phyloP scores from a whole-genome alignment of 139 green algal genomes.

The Edaphochlamys debaryana region DNA sequence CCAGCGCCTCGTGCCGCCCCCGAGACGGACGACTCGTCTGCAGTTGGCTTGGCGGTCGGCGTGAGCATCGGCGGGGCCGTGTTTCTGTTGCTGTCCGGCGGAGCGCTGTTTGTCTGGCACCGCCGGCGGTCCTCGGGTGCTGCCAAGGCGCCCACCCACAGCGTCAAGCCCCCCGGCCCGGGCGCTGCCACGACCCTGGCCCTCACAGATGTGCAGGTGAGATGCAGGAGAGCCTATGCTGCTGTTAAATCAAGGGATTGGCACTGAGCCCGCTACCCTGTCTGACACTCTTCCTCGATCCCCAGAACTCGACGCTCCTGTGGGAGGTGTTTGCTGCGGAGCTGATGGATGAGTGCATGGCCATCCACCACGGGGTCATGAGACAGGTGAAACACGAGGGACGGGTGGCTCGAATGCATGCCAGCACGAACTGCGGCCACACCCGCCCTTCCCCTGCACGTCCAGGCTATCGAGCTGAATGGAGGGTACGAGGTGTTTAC shows the following conservation, averaged over 20 bases:
- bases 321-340: slow-evolving; percentile 32
- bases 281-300: background rate
- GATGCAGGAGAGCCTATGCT: background rate
- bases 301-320: slow-evolving; percentile 34
- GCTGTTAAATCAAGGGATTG: background rate
- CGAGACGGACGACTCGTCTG: too few relatives aligned
- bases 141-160: background rate
- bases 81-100: background rate
- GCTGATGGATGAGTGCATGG: slow-evolving; percentile 41
- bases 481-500: too few relatives aligned
- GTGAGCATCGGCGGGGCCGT: background rate
- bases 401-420: background rate
- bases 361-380: slow-evolving; percentile 13
- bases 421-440: background rate
- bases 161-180: background rate
- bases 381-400: background rate
- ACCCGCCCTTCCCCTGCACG: background rate
- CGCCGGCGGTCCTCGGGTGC: background rate
- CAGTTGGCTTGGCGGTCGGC: too few relatives aligned
- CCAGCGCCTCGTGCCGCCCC: too few relatives aligned
- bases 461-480: background rate
- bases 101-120: background rate
- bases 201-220: slow-evolving; percentile 34
- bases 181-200: slow-evolving; percentile 20
- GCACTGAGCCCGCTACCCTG: background rate